Conservation (phyloP, 805 yeast genomes). For the Saccharomycopsis javanensis region DNA sequence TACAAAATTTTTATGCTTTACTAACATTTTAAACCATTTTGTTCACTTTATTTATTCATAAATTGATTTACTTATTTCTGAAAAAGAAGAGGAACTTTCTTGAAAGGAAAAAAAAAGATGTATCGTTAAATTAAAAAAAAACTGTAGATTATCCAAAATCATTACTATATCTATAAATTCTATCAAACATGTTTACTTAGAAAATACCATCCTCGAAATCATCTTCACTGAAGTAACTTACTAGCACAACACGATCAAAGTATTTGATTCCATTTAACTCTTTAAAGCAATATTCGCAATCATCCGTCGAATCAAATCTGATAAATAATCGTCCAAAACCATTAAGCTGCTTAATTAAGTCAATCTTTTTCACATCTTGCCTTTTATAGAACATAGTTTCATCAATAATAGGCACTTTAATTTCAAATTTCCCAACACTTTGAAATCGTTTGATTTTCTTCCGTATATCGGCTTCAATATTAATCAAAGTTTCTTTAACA, state of each 20-base stretch:
- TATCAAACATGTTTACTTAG: slow-evolving; percentile 13
- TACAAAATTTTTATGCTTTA: not conserved
- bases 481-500: slow-evolving; percentile 30
- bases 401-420: slow-evolving; percentile 42
- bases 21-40: not conserved
- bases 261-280: slow-evolving; percentile 57
- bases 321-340: slow-evolving; percentile 69
- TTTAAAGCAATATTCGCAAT: slow-evolving; percentile 45
- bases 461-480: slow-evolving; percentile 42
- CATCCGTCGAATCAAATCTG: slow-evolving; percentile 43
- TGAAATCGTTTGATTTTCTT: slow-evolving; percentile 35
- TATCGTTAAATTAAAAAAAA: not conserved
- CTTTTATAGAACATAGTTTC: not conserved
- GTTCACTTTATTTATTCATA: not conserved
- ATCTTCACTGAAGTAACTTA: slow-evolving; percentile 48
- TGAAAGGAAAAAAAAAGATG: not conserved
- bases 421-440: slow-evolving; percentile 31
- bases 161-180: not conserved
- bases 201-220: slow-evolving; percentile 42
- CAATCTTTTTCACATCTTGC: slow-evolving; percentile 17
- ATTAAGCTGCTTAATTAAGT: slow-evolving; percentile 25
- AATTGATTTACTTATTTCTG: not conserved
- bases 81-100: not conserved
- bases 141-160: not conserved
- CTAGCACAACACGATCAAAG: slow-evolving; percentile 58